Base-by-base conservation (phyloP, 345 rosid genomes). In the Gossypium bickii region DNA sequence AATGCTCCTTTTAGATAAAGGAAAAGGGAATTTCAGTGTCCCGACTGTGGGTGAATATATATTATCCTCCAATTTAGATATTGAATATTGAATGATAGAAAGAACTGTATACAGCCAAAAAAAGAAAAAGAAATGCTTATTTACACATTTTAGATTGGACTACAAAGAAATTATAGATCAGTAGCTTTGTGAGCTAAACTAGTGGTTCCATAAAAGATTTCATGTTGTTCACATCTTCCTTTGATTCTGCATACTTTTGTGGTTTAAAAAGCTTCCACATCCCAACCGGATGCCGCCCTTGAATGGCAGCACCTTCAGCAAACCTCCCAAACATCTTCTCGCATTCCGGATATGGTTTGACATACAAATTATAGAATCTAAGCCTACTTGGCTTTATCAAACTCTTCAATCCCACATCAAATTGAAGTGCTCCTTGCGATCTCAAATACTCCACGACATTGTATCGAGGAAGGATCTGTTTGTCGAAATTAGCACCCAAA, bases 341-440 rank as follows among this genome's bases (percentile, higher is more conserved):
- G 29, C 63, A 59, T 59, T 59, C 63, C 38, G 63, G 63, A 59
- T 59, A 59, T 59, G 63, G 63, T 25, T 59, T 59, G 17, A 59
- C 63, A 59, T 59, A 59, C 63, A 59, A 11, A 12, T 59, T 24
- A 59, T 59, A 59, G 63, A 59, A 59, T 59, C 38, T 59, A 12
- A 59, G 38, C 63, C 63, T 59, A 59, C 63, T 59, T 24, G 63
- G 63, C 63, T 59, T 59, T 59, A 59, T 59, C 63, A 59, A 59
- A 24, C 63, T 11, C 63, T 59, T 59, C 63, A 59, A 59, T 8
- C 63, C 63, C 17, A 59, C 38, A 12, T 59, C 63, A 25, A 59
- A 59, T 59, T 13, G 41, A 1, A 59, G n/a, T 24, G 63, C 63
- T 11, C 63, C 63, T 59, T 59, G 25, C 5, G 63, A 59, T 59